Base-by-base conservation (phyloP, 441 rosid species). In the Croton setiger region DNA sequence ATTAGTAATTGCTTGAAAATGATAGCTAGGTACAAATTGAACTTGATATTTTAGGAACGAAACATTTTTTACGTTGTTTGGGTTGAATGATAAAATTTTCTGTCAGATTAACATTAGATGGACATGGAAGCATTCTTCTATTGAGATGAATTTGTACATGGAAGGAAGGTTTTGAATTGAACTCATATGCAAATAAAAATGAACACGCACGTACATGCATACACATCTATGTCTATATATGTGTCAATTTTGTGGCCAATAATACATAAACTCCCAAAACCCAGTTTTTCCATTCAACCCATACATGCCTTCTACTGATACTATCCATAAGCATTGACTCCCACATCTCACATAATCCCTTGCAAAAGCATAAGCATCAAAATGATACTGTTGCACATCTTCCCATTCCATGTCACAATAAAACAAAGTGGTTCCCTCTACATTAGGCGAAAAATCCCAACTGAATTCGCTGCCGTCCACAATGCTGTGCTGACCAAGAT, bases 401-500 rank as follows among this genome's bases (percentile, higher is more conserved):
- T 67, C 79, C 87, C 86, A 83, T 33, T 47, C 85, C 72, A 81
- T 11, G 55, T 77, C 84, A 68, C 87, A 81, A 72, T 75, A 87
- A 74, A 77, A 83, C 36, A 85, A 68, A 0, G 88, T 85, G 6
- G 81, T 83, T 35, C 83, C 85, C 64, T 61, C 49, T 4, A 43
- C 74, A 11, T 85, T 79, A 56, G 43, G 75, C 0, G 75, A 17
- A 68, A 83, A 87, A 48, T 82, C 84, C 89, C 89, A 87, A 5
- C 83, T 77, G 14, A 75, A 77, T 57, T 85, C 81, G 7, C 66
- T 54, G 54, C 87, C 89, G 0, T 81, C 85, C 0, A 67, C 66
- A n/a, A 87, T 75, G 44, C n/a, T 74, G 54, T 83, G 83, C 78
- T 66, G 62, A n/a, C 88, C 86, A 21, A 87, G 85, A 70, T 87